These are phyloP conservation scores for Cystofilobasidium bisporidii DNA, from an alignment of 768 basidiomycete species.

Conservation along the genomic window DNA sequence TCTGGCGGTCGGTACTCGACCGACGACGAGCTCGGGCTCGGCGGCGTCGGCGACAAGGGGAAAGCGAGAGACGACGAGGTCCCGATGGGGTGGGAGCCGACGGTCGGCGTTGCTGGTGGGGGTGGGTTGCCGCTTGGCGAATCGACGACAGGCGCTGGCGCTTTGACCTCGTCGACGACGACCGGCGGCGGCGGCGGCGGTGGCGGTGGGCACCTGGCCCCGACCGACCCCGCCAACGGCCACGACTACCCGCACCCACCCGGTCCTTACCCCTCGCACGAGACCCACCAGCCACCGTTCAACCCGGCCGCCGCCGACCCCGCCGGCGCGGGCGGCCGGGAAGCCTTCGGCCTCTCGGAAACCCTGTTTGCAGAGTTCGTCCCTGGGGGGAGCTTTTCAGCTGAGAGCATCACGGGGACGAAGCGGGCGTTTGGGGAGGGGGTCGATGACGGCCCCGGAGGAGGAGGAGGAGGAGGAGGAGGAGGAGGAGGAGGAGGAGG, in stretches of 20 bases:
- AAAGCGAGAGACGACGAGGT: background rate
- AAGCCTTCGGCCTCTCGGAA: background rate
- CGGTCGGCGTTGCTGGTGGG: too few species aligned
- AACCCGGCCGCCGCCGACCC: too few species aligned
- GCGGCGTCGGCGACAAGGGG: background rate
- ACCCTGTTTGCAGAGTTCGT: background rate
- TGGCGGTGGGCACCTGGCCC: background rate
- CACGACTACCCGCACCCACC: background rate
- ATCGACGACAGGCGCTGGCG: too few species aligned
- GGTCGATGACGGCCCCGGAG: background rate
- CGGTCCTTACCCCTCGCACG: too few species aligned
- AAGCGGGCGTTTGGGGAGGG: background rate
- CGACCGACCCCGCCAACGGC: background rate
- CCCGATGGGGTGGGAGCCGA: background rate
- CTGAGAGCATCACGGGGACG: conserved; percentile 8
- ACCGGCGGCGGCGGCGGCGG: background rate
- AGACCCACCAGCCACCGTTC: too few species aligned
- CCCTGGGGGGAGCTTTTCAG: background rate
- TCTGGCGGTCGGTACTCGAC: background rate
- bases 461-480: background rate
- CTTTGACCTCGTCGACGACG: too few species aligned
- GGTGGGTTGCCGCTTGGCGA: too few species aligned
- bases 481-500: background rate
- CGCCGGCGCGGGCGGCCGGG: background rate
- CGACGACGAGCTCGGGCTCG: background rate